Percentiles rank a stretch among this genome's conserved stretches.
Conservation (phyloP, 805 yeast genomes). For the Wickerhamomyces tratensis region DNA sequence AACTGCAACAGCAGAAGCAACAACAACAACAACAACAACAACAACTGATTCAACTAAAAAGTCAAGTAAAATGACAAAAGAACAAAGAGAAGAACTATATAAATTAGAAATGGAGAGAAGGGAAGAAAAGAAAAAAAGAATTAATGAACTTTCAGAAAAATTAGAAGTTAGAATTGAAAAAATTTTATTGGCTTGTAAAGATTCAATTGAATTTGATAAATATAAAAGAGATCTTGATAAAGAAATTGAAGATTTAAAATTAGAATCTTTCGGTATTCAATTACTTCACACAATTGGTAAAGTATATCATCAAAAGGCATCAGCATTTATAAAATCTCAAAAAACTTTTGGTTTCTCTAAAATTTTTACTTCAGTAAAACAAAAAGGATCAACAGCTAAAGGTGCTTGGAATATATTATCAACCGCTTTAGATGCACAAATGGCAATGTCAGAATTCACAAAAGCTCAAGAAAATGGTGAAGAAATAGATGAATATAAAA, state of each 20-base stretch:
- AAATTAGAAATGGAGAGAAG: slow-evolving; percentile 46
- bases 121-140: slow-evolving; percentile 37
- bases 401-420: slow-evolving; percentile 77
- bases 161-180: slow-evolving; percentile 37
- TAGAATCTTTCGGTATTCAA: slow-evolving; percentile 94
- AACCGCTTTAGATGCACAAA: slow-evolving; percentile 83
- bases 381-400: slow-evolving; percentile 74
- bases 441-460: slow-evolving; percentile 63
- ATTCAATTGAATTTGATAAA: slow-evolving; percentile 35
- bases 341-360: slow-evolving; percentile 84
- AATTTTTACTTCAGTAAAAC: slow-evolving; percentile 69
- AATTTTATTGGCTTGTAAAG: slow-evolving; percentile 34
- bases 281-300: slow-evolving; percentile 75
- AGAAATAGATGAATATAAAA: slow-evolving; percentile 43
- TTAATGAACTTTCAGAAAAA: slow-evolving; percentile 38
- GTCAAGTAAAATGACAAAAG: slow-evolving; percentile 19
- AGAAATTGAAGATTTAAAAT: slow-evolving; percentile 74
- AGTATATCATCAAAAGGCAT: slow-evolving; percentile 67
- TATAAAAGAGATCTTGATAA: slow-evolving; percentile 41
- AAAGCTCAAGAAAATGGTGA: slow-evolving; percentile 54
- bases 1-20: slow-evolving; percentile 4
- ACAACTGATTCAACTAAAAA: slow-evolving; percentile 17
- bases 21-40: slow-evolving; percentile 21
- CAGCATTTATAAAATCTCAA: slow-evolving; percentile 62
- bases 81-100: slow-evolving; percentile 39